Evolutionary conservation across 441 rosid genomes (phyloP).

Genomic region (Mallotus japonicus): DNA sequence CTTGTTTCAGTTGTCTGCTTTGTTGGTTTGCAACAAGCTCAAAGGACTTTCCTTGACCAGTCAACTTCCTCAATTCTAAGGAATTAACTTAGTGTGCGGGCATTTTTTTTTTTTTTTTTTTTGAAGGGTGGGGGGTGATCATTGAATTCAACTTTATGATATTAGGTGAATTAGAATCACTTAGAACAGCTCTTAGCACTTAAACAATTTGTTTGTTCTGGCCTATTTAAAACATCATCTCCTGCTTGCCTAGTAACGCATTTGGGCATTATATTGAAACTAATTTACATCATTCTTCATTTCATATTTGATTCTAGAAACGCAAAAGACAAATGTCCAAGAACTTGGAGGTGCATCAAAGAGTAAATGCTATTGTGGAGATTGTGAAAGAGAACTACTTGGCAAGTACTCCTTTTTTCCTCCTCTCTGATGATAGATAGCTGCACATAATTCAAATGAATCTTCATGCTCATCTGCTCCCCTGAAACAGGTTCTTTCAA

Average conservation of each 20-base stretch:
- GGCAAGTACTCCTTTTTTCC: slow-evolving; percentile 47
- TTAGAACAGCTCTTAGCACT: not conserved
- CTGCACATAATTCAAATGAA: slow-evolving; percentile 16
- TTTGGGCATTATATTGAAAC: slow-evolving; percentile 11
- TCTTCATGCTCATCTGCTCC: slow-evolving; percentile 26
- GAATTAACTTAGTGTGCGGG: not conserved
- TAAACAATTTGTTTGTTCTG: not conserved
- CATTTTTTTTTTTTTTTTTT: not conserved
- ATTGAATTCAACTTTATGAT: not conserved
- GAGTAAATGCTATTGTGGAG: slow-evolving; percentile 79
- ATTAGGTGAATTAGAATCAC: not conserved
- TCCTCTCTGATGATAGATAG: slow-evolving; percentile 16
- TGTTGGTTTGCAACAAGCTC: not conserved
- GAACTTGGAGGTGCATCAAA: slow-evolving; percentile 73
- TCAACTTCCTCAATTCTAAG: not conserved
- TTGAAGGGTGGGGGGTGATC: not conserved
- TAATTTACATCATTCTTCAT: slow-evolving; percentile 14
- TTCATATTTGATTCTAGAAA: slow-evolving; percentile 45
- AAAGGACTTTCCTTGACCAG: not conserved
- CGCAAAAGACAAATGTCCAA: slow-evolving; percentile 62
- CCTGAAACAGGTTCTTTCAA: slow-evolving; percentile 70
- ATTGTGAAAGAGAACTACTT: slow-evolving; percentile 93
- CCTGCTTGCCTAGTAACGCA: not conserved
- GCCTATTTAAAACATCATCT: not conserved
- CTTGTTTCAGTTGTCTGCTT: not conserved